phyloP scores from a whole-genome alignment of 768 basidiomycete genomes.

The Jaapia argillacea region DNA sequence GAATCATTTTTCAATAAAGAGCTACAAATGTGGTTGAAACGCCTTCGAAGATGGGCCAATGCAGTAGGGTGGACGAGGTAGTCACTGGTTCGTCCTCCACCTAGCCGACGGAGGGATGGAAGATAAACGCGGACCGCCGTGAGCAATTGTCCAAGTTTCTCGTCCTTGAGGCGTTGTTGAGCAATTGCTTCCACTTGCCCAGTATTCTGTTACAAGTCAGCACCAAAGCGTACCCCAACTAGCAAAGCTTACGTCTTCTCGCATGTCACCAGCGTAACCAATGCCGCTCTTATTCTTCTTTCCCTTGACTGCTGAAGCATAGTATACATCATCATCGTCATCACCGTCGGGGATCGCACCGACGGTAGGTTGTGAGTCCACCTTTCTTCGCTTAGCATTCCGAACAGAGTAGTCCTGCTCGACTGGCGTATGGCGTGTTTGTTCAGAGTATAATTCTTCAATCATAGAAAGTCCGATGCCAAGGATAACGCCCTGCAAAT shows the following conservation, averaged over 20 bases:
- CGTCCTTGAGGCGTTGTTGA: constrained; percentile 66
- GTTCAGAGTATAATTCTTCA: constrained; percentile 60
- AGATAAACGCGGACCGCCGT: constrained; percentile 71
- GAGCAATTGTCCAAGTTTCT: constrained; percentile 60
- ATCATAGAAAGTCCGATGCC: constrained; percentile 88
- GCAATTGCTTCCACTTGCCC: constrained; percentile 74
- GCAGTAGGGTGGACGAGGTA: constrained; percentile 90
- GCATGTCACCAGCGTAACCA: constrained; percentile 78
- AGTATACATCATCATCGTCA: constrained; percentile 39
- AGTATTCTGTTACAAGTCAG: constrained; percentile 39
- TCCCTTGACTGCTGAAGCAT: constrained; percentile 32
- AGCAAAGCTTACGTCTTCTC: constrained; percentile 67
- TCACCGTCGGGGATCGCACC: constrained; percentile 12
- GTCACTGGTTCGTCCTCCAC: constrained; percentile 77
- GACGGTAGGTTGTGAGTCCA: constrained; percentile 16
- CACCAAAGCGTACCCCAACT: constrained; percentile 2
- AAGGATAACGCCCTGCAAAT: constrained; percentile 81
- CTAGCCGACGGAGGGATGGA: constrained; percentile 66
- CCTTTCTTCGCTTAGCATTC: constrained; percentile 33
- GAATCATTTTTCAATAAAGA: constrained; percentile 87
- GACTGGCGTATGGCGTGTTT: constrained; percentile 25
- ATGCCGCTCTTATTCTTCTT: constrained; percentile 72
- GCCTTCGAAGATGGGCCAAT: constrained; percentile 80
- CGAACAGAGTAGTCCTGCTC: constrained; percentile 14
- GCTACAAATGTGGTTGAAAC: constrained; percentile 85